These are phyloP conservation scores for Zizania palustris DNA, from an alignment of 202 grass and related monocot species.

Conservation along the genomic window DNA sequence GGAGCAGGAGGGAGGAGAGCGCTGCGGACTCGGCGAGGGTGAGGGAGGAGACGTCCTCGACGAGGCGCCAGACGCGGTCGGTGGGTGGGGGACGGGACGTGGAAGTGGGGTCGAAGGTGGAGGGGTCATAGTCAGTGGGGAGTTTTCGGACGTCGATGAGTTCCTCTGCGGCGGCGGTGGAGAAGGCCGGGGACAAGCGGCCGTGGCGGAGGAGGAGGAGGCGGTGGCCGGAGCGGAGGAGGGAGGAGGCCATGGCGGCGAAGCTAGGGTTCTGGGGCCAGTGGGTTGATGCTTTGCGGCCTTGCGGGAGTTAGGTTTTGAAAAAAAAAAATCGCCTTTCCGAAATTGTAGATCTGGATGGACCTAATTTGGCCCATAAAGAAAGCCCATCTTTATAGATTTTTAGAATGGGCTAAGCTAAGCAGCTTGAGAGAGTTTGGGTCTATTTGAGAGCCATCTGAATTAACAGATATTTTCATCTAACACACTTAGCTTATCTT, in stretches of 20 bases:
- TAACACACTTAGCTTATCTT: too few relatives aligned
- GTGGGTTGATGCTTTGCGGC: not conserved
- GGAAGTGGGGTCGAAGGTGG: slow-evolving; percentile 66
- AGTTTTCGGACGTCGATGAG: slow-evolving; percentile 73
- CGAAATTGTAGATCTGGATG: not conserved
- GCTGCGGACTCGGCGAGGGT: slow-evolving; percentile 64
- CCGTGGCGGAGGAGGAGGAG: slow-evolving; percentile 26
- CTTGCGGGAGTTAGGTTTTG: slow-evolving; percentile 26
- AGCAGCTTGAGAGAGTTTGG: too few relatives aligned
- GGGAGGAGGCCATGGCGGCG: slow-evolving; percentile 48
- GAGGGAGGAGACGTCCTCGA: slow-evolving; percentile 75
- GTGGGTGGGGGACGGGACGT: slow-evolving; percentile 62
- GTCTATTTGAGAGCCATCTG: too few relatives aligned
- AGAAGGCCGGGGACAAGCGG: slow-evolving; percentile 38
- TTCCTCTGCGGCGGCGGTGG: slow-evolving; percentile 41
- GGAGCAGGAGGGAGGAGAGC: slow-evolving; percentile 67
- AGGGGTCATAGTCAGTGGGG: slow-evolving; percentile 71
- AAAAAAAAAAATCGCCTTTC: not conserved
- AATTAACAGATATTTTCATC: too few relatives aligned
- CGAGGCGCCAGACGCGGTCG: slow-evolving; percentile 91
- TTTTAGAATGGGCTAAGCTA: not conserved
- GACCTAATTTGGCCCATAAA: not conserved
- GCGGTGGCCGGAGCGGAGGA: slow-evolving; percentile 63
- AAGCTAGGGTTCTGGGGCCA: slow-evolving; percentile 51
- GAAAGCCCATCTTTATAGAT: not conserved